These are phyloP conservation scores for Chrysosphaeria jannelii DNA, from an alignment of 2,329 filamentous ascomycete genomes.

Conservation along the genomic window DNA sequence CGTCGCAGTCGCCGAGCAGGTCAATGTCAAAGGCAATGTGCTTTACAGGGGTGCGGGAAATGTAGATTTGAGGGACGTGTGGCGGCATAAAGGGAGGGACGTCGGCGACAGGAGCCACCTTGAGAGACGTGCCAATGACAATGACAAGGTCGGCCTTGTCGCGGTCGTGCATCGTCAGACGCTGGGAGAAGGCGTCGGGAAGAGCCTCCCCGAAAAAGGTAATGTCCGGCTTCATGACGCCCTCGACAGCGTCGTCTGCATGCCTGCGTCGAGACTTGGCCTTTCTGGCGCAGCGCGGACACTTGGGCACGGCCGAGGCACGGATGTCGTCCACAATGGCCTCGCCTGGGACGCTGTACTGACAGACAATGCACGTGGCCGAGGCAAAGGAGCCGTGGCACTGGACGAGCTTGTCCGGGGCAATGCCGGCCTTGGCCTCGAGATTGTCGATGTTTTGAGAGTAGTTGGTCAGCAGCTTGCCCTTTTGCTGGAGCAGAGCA, in stretches of 20 bases:
- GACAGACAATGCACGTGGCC: conserved; percentile 64
- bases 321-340: conserved; percentile 54
- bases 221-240: conserved; percentile 91
- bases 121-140: conserved; percentile 85
- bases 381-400: conserved; percentile 92
- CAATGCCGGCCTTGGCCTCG: conserved; percentile 61
- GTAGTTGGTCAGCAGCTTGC: conserved; percentile 84
- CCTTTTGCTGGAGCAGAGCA: conserved; percentile 56
- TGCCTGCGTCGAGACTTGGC: conserved; percentile 11
- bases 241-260: conserved; percentile 13
- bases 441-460: conserved; percentile 98
- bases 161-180: conserved; percentile 55
- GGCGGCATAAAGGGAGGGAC: conserved; percentile 54
- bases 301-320: conserved; percentile 46
- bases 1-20: conserved; percentile 80
- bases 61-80: conserved; percentile 71
- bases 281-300: conserved; percentile 25
- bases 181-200: conserved; percentile 51
- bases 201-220: conserved; percentile 90
- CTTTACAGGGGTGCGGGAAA: conserved; percentile 52
- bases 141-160: conserved; percentile 65
- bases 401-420: conserved; percentile 58
- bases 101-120: conserved; percentile 83
- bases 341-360: conserved; percentile 41
- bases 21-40: conserved; percentile 95